These are phyloP conservation scores for Phytophthora gonapodyides DNA, from an alignment of 352 stramenopile genomes.

Conservation along the genomic window DNA sequence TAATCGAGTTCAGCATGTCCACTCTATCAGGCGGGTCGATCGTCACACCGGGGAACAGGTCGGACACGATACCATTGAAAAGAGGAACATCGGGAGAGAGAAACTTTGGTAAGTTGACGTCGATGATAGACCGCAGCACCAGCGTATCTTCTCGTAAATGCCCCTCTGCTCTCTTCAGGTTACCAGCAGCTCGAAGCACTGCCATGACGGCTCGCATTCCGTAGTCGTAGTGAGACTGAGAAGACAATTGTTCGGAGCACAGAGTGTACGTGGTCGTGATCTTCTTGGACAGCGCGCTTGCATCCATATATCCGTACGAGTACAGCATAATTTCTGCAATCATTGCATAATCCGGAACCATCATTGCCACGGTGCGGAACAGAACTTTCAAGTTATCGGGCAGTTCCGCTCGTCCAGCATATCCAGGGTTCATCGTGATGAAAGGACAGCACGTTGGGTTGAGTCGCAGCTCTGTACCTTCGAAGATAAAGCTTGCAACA, in stretches of 20 bases:
- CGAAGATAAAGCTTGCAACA: slow-evolving; percentile 88
- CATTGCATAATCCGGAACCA: slow-evolving; percentile 94
- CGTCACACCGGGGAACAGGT: slow-evolving; percentile 91
- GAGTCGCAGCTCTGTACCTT: slow-evolving; percentile 89
- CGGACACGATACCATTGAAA: slow-evolving; percentile 94
- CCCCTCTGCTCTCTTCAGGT: slow-evolving; percentile 85
- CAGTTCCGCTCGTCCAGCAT: slow-evolving; percentile 89
- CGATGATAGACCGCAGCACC: slow-evolving; percentile 92
- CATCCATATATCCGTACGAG: slow-evolving; percentile 93
- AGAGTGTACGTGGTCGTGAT: slow-evolving; percentile 95
- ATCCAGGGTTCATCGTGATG: slow-evolving; percentile 94
- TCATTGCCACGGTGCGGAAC: slow-evolving; percentile 94
- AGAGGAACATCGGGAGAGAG: slow-evolving; percentile 92
- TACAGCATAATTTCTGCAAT: slow-evolving; percentile 96
- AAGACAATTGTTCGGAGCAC: slow-evolving; percentile 94
- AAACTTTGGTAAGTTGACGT: slow-evolving; percentile 96
- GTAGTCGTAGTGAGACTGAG: slow-evolving; percentile 96
- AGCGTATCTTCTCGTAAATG: slow-evolving; percentile 89
- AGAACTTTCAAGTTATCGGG: slow-evolving; percentile 94
- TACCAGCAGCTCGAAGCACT: slow-evolving; percentile 92
- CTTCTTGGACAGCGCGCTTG: slow-evolving; percentile 91
- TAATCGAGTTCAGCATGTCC: slow-evolving; percentile 86
- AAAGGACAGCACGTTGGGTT: slow-evolving; percentile 92
- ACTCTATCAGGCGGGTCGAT: slow-evolving; percentile 89
- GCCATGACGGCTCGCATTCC: slow-evolving; percentile 95